phyloP scores from a whole-genome alignment of 169 alveolate species.

The Plasmodium reichenowi region DNA sequence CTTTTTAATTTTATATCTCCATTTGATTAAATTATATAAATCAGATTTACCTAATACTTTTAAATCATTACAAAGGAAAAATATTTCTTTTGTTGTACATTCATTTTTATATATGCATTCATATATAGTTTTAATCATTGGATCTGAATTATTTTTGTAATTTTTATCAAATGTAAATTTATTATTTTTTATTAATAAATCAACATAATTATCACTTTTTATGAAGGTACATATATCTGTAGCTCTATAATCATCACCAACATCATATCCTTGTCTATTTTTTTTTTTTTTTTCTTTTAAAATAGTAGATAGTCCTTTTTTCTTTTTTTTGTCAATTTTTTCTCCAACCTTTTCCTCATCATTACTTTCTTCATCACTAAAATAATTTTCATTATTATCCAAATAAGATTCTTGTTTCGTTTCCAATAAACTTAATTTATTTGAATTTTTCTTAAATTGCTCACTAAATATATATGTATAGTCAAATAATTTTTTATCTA shows the following conservation, averaged over 20 bases:
- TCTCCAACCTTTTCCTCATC: constrained; percentile 54
- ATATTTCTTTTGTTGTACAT: constrained; percentile 88
- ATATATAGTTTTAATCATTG: constrained; percentile 62
- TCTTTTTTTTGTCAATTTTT: constrained; percentile 73
- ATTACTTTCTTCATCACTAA: constrained; percentile 81
- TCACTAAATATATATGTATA: constrained; percentile 94
- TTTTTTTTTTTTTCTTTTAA: constrained; percentile 85
- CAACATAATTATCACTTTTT: constrained; percentile 85
- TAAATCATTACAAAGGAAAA: constrained; percentile 84
- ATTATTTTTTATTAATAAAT: constrained; percentile 81
- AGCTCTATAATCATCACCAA: constrained; percentile 88
- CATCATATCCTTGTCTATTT: constrained; percentile 90
- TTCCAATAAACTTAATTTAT: not conserved
- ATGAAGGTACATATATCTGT: constrained; percentile 83
- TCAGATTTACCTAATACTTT: constrained; percentile 92
- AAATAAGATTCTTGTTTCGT: not conserved
- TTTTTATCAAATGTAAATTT: constrained; percentile 78
- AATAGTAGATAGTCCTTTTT: constrained; percentile 82
- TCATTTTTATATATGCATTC: constrained; percentile 72
- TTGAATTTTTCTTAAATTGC: constrained; percentile 63
- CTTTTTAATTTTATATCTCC: constrained; percentile 87
- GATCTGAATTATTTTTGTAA: constrained; percentile 54
- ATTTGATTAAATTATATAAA: constrained; percentile 87
- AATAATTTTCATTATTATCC: constrained; percentile 58
- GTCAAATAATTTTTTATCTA: constrained; percentile 97